Evolutionary conservation across 2,329 filamentous ascomycete genomes (phyloP), one percentile per base, ranked within the genome.

Genomic region (Hirsutella rhossiliensis): DNA sequence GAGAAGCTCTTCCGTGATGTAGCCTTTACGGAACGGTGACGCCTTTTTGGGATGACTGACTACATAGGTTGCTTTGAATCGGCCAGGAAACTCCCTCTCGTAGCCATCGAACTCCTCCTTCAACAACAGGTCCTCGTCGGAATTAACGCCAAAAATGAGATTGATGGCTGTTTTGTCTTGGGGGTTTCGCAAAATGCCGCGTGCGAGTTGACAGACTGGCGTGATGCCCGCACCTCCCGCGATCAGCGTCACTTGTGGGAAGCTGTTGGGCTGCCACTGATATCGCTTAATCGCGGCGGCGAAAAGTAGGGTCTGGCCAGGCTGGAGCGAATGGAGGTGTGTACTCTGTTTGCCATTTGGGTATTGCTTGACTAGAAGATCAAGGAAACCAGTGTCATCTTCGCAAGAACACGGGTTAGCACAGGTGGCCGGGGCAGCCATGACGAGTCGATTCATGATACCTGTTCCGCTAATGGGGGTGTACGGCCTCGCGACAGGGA

Each of bases 141-240:
- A 72, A 49, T 84, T 83, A 46, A 78, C 78, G 30, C 80, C 82
- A 53, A 78, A 83, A 0, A 87, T 64, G 1, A 87, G 68, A 0
- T 75, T 78, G 37, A 86, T 67, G 43, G 68, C 69, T 1, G 82
- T 86, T 27, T 64, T 66, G 51, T 86, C 82, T 1, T 68, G 60
- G 0, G 78, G 71, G 53, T 84, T 75, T 38, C 64, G 59, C 17
- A 83, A 63, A 44, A 84, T 80, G 2, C 76, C 76, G 41, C 69
- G 73, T 2, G 74, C 67, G 2, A 84, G 70, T 56, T 83, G 78
- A 56, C 76, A 84, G 50, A 82, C 72, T 0, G 83, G 82, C 0
- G 82, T 86, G 50, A 87, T 84, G 17, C 83, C 83, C 0, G 80
- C 80, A 11, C 83, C 82, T 38, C 83, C 83, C 0, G 82, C 82